Conservation (phyloP, 2,329 filamentous ascomycete genomes). For the Grosmannia clavigera region DNA sequence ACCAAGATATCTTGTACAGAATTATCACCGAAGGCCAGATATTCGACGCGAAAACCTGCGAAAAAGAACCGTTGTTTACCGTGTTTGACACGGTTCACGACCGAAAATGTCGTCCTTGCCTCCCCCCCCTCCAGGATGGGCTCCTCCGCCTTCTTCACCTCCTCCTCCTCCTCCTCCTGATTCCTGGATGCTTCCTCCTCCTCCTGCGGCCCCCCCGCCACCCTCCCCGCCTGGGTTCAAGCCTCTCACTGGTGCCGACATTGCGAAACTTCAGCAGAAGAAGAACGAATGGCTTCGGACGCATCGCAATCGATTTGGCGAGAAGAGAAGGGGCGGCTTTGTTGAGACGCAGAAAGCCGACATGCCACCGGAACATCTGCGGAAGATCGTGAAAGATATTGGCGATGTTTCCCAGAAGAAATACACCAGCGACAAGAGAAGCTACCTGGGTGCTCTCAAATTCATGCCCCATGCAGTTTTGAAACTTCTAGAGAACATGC, state of each 20-base stretch:
- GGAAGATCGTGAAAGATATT: conserved; percentile 97
- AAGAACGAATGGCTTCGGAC: conserved; percentile 96
- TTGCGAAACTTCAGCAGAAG: conserved; percentile 94
- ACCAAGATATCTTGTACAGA: not conserved
- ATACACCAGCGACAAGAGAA: conserved; percentile 96
- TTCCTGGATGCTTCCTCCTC: conserved; percentile 39
- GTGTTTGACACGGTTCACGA: not conserved
- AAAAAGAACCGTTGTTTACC: not conserved
- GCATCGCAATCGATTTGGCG: conserved; percentile 85
- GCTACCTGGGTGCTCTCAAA: conserved; percentile 91
- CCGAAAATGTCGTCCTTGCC: conserved; percentile 12
- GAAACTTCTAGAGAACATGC: conserved; percentile 98
- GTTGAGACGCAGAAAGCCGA: conserved; percentile 98
- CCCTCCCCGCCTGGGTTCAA: conserved; percentile 80
- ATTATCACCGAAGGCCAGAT: not conserved
- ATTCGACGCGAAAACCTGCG: not conserved
- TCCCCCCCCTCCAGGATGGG: conserved; percentile 47
- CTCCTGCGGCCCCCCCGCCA: conserved; percentile 41
- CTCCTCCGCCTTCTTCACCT: conserved; percentile 33
- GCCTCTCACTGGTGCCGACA: conserved; percentile 67
- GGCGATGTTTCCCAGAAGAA: conserved; percentile 99
- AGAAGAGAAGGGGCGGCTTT: conserved; percentile 93
- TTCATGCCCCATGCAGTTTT: conserved; percentile 98
- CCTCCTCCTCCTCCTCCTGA: conserved; percentile 33
- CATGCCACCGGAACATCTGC: conserved; percentile 95